These are phyloP conservation scores for Exophiala sideris DNA, from an alignment of 2,329 filamentous ascomycete genomes.

Conservation along the genomic window DNA sequence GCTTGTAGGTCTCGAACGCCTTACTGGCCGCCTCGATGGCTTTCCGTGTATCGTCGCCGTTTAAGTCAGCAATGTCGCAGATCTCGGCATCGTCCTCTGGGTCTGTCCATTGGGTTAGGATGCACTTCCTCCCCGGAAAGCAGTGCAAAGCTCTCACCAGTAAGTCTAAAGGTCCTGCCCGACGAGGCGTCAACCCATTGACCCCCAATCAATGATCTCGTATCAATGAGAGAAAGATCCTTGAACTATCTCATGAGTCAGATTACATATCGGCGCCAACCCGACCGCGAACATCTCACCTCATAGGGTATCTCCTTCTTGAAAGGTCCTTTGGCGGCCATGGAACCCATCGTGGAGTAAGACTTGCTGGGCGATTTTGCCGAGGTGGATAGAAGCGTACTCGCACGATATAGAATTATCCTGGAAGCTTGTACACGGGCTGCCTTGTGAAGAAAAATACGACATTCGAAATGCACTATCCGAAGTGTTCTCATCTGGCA, in stretches of 20 bases:
- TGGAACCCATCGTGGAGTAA: background rate
- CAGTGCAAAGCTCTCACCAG: background rate
- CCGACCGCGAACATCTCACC: background rate
- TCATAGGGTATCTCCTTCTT: conserved; percentile 6
- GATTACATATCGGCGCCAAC: background rate
- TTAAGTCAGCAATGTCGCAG: conserved; percentile 11
- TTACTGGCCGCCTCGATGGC: conserved; percentile 1
- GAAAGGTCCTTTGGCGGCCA: background rate
- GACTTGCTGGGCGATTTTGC: background rate
- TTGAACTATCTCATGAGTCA: conserved; percentile 5
- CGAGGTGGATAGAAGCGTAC: background rate
- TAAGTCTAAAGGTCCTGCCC: conserved; percentile 1
- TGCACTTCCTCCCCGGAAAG: background rate
- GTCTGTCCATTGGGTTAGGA: background rate
- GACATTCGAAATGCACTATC: too few relatives aligned
- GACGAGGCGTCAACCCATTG: conserved; percentile 1
- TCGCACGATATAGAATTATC: background rate
- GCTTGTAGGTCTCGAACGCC: conserved; percentile 1
- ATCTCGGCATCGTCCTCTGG: conserved; percentile 6
- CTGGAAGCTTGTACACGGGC: background rate
- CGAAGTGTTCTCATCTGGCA: too few relatives aligned
- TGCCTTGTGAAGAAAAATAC: too few relatives aligned
- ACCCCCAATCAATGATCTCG: conserved; percentile 3
- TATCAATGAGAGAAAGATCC: conserved; percentile 7
- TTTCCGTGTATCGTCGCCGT: background rate